Evolutionary conservation across 2,329 filamentous ascomycete species (phyloP), one percentile per base, ranked within the genome.

Genomic region (Amauroascus verrucosus): DNA sequence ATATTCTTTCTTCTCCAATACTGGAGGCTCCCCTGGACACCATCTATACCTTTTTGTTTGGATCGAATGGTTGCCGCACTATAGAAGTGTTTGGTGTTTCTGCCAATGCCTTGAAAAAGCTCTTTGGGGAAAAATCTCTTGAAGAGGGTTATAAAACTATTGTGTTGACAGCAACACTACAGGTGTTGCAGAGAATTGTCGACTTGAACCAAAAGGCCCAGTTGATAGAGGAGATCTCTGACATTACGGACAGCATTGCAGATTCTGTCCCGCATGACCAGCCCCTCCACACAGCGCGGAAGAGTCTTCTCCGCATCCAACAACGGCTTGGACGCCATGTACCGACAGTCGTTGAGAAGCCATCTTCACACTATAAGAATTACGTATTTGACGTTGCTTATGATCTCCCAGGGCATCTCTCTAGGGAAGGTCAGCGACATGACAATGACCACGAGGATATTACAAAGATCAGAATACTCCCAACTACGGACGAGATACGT

Each of bases 361-460:
- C 6, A 13, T 20, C 16, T 14, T 7, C 16, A 24, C 13, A 48
- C 14, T 9, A 35, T 16, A 3, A 20, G 1, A 22, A 33, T 6
- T 13, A 11, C 8, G 18, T 48, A 20, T 56, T 56, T 41, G 43
- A 38, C 26, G 24, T 51, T 8, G 20, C 35, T 8, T 14, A 30
- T 22, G 40, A 45, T 38, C 53, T 54, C 13, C 53, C 57, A 13
- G 66, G 67, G 9, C 54, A 61, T 48, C 24, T 51, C 18, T 51
- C 48, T 6, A 43, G 14, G 9, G n/a, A 51, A 32, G 48, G 48
- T n/a, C 37, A 6, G 2, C 66, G 75, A 6, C 76, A 80, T 54
- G 71, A 78, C 58, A 80, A 79, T 55, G 77, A 80, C 57, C 64
- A 72, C 46, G 64, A 59, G 1, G 64, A 73, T 44, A 77, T 80